These are phyloP conservation scores for Naganishia vaughanmartiniae DNA, from an alignment of 768 basidiomycete species.

Conservation along the genomic window DNA sequence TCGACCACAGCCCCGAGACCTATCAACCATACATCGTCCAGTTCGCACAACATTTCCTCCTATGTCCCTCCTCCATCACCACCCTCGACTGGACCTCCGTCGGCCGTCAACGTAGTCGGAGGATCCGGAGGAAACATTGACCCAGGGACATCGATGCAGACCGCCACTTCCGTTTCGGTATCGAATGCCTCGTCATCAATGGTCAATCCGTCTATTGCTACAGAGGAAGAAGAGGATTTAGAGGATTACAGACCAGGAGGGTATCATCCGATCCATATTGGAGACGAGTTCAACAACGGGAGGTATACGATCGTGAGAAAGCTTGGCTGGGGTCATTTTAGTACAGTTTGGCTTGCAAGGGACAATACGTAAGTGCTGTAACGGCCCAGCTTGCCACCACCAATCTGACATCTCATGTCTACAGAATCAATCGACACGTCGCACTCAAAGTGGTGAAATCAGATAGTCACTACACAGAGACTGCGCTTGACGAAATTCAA, in stretches of 20 bases:
- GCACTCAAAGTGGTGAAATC: conserved; percentile 99
- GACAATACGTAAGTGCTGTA: conserved; percentile 49
- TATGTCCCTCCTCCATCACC: conserved; percentile 17
- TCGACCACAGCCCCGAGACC: conserved; percentile 18
- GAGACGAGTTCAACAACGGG: conserved; percentile 76
- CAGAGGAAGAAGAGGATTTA: conserved; percentile 67
- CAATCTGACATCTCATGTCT: not conserved
- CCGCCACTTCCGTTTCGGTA: conserved; percentile 16
- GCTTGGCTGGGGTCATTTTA: conserved; percentile 62
- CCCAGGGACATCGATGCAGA: conserved; percentile 11
- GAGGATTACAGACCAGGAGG: conserved; percentile 72
- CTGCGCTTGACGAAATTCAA: conserved; percentile 97
- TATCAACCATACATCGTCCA: conserved; percentile 9
- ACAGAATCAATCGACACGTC: conserved; percentile 89
- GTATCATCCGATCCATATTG: conserved; percentile 68
- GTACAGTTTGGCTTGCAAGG: conserved; percentile 53
- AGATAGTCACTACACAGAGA: conserved; percentile 93
- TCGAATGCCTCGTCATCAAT: conserved; percentile 24
- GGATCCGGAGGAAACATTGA: not conserved
- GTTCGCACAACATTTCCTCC: conserved; percentile 6
- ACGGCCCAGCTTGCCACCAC: not conserved
- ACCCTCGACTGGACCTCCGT: conserved; percentile 3
- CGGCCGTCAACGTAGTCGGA: conserved; percentile 5
- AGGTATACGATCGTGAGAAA: conserved; percentile 85
- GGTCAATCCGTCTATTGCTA: conserved; percentile 43